phyloP scores from a whole-genome alignment of 2,329 filamentous ascomycete species.

The Penicillium sp. region DNA sequence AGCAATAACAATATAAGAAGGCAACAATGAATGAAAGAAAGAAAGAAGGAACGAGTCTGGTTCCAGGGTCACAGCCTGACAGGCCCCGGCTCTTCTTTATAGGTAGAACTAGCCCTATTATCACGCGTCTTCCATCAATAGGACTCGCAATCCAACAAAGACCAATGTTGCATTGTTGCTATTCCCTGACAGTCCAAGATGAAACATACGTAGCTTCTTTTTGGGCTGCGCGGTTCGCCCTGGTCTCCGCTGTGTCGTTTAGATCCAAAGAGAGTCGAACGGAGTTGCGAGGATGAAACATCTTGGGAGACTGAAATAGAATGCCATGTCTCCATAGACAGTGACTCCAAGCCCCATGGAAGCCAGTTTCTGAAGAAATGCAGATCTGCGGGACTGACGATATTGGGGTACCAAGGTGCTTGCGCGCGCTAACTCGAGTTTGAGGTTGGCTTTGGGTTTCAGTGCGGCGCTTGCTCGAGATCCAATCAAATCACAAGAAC shows the following conservation, averaged over 20 bases:
- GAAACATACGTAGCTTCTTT: constrained; percentile 14
- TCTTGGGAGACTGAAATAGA: constrained; percentile 10
- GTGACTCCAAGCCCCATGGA: too few relatives aligned
- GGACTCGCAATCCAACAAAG: constrained; percentile 2
- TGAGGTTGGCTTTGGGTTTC: constrained; percentile 14
- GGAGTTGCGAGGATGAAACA: constrained; percentile 19
- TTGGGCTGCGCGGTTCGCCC: constrained; percentile 12
- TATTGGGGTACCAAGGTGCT: constrained; percentile 6
- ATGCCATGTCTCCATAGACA: background rate
- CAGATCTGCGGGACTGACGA: too few relatives aligned
- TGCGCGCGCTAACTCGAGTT: constrained; percentile 22
- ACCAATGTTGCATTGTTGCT: constrained; percentile 14
- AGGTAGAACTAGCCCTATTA: constrained; percentile 15
- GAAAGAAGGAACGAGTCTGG: constrained; percentile 9
- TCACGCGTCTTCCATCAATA: background rate
- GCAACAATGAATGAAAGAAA: constrained; percentile 11
- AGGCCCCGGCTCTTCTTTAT: constrained; percentile 10
- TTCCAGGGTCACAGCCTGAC: background rate
- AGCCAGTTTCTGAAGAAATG: background rate
- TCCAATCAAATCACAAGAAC: constrained; percentile 14
- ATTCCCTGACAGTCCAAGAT: constrained; percentile 12
- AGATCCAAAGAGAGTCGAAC: constrained; percentile 12
- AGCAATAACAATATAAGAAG: background rate
- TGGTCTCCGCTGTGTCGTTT: constrained; percentile 12
- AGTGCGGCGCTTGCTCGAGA: constrained; percentile 6